These are phyloP conservation scores for Cryptosporidium baileyi DNA, from an alignment of 169 alveolate genomes.

Conservation along the genomic window DNA sequence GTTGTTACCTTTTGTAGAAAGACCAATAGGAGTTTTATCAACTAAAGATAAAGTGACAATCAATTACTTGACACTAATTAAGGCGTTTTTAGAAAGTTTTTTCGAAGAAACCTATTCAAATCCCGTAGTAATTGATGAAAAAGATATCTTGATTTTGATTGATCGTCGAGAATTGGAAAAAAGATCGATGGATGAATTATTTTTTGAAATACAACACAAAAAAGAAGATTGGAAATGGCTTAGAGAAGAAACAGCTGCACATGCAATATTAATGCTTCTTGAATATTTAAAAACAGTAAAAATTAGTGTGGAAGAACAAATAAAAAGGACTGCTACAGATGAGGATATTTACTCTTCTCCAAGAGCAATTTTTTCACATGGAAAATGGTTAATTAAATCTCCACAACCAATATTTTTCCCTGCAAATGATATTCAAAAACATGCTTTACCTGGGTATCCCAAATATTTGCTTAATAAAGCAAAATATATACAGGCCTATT, in stretches of 20 bases:
- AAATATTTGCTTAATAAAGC: constrained; percentile 50
- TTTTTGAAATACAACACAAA: constrained; percentile 2
- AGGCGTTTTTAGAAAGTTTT: constrained; percentile 48
- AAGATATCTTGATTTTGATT: constrained; percentile 22
- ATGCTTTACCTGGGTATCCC: constrained; percentile 39
- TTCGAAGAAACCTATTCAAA: constrained; percentile 42
- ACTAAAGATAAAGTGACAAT: constrained; percentile 5
- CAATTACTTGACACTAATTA: constrained; percentile 5
- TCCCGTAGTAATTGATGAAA: constrained; percentile 10
- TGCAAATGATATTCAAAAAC: constrained; percentile 6
- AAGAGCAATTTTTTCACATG: constrained; percentile 50
- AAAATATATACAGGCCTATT: constrained; percentile 37
- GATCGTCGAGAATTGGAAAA: constrained; percentile 38
- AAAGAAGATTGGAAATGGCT: constrained; percentile 25
- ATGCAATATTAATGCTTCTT: constrained; percentile 17
- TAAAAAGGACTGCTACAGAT: constrained; percentile 26
- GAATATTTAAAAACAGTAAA: constrained; percentile 20
- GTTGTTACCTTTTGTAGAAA: not conserved
- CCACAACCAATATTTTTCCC: constrained; percentile 45
- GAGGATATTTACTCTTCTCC: constrained; percentile 33
- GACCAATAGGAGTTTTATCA: constrained; percentile 6
- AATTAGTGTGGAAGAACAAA: not conserved
- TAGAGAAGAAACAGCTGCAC: constrained; percentile 15
- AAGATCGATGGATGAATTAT: constrained; percentile 28
- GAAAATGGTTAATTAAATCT: constrained; percentile 52